Base-by-base conservation (phyloP, 495 filamentous ascomycete genomes). In the Tuber umbilicatum region DNA sequence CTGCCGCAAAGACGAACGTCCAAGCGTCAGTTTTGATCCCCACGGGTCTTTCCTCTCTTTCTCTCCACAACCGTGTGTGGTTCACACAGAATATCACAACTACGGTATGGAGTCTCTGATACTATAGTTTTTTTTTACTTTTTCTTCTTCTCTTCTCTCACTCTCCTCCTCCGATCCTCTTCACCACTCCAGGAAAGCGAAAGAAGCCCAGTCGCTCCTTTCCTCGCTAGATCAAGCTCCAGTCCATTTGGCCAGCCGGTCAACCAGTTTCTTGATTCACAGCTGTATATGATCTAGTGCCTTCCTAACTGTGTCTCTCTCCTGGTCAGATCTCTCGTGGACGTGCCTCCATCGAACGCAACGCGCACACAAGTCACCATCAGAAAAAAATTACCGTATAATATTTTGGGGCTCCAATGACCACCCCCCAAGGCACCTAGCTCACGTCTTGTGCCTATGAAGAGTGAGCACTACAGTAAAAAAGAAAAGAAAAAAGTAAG, bases 61-160 rank as follows among this genome's bases (percentile, higher is more conserved):
- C 31, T 39, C 50, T 38, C 42, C 38, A 55, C 40, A 73, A 47
- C 50, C 45, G 67, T 50, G 47, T 47, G 42, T 45, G 73, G 27
- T 35, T 69, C 68, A 40, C 68, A 68, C n/a, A 45, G 41, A n/a
- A 73, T 39, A 60, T 60, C 55, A 60, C 55, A 60, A 60, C 55
- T 27, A 42, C 41, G 55, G 55, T 60, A 60, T 31, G 55, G 27
- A 60, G 55, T 60, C n/a, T 60, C 55, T 60, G n/a, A 31, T 60
- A 60, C 27, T 60, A 60, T 60, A 16, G 14, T 27, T 31, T 3
- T 31, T 60, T 27, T 60, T 60, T 31, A 0, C 12, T 31, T 60
- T 60, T 60, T 60, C 3, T 6, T 60, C 9, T n/a, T n/a, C 21
- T n/a, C 23, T n/a, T n/a, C n/a, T n/a, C n/a, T n/a, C n/a, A n/a